Evolutionary conservation across 2,329 filamentous ascomycete species (phyloP).

Genomic region (Ustilaginoidea virens): DNA sequence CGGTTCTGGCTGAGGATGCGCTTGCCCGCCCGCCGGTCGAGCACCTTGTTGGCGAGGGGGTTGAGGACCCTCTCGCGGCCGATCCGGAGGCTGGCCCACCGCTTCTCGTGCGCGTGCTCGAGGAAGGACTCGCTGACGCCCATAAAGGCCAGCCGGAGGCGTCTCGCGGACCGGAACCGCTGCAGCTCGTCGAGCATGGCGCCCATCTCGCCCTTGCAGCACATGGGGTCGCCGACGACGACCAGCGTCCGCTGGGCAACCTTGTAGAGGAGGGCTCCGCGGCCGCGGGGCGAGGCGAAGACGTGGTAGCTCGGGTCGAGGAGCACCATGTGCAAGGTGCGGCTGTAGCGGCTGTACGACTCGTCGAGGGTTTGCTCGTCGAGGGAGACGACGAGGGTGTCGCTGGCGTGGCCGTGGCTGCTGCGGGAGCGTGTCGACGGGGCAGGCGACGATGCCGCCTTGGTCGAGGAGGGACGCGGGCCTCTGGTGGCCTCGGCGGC

Average conservation of each 20-base stretch:
- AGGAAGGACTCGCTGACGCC: conserved; percentile 8
- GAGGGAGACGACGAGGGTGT: conserved; percentile 2
- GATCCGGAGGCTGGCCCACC: conserved; percentile 8
- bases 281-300: conserved; percentile 8
- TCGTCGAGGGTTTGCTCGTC: conserved; percentile 4
- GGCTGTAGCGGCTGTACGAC: conserved; percentile 7
- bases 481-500: no score
- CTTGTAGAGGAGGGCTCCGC: conserved; percentile 9
- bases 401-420: conserved; percentile 1
- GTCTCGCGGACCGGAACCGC: conserved; percentile 3
- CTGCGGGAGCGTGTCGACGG: no score
- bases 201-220: conserved; percentile 3
- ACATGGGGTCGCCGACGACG: conserved; percentile 9
- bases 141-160: conserved; percentile 8
- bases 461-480: no score
- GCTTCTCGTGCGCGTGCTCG: conserved; percentile 3
- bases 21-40: conserved; percentile 7
- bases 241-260: conserved; percentile 6
- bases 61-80: conserved; percentile 9
- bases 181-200: conserved; percentile 7
- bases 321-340: conserved; percentile 10
- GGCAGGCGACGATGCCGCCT: no score
- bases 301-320: conserved; percentile 9
- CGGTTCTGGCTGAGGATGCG: conserved; percentile 10
- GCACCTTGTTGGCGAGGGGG: conserved; percentile 7